Percentiles rank a stretch among this genome's conserved stretches.
Conservation (phyloP, 2,329 filamentous ascomycete genomes). For the Beauveria rudraprayagi region DNA sequence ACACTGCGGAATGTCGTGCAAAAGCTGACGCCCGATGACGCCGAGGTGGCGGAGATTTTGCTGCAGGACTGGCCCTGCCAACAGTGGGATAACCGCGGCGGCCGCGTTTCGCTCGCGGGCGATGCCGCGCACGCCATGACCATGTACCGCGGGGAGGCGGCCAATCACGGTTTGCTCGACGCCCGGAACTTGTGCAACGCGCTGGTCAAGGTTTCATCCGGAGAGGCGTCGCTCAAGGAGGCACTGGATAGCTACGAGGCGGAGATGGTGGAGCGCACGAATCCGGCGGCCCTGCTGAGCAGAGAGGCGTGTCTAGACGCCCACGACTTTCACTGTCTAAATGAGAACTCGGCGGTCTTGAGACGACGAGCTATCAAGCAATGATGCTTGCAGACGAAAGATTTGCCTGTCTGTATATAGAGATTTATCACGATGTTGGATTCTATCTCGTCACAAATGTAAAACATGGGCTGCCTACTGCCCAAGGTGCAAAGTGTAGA, state of each 20-base stretch:
- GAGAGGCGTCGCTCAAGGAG: conserved; percentile 7
- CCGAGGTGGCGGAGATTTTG: conserved; percentile 27
- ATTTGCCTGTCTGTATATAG: no score
- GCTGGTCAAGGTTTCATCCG: conserved; percentile 16
- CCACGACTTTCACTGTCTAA: conserved; percentile 22
- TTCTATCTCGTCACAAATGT: no score
- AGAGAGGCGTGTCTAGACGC: conserved; percentile 26
- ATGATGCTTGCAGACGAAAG: background rate
- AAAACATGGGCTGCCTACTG: no score
- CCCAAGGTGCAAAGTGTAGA: no score
- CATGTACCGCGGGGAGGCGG: conserved; percentile 38
- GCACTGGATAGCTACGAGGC: conserved; percentile 23
- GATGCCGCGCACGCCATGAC: conserved; percentile 54
- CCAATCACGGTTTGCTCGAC: conserved; percentile 34
- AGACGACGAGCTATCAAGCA: background rate
- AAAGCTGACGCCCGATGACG: conserved; percentile 32
- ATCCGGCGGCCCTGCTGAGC: conserved; percentile 23
- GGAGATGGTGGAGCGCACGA: conserved; percentile 23
- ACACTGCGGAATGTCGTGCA: conserved; percentile 35
- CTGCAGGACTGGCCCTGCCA: conserved; percentile 29
- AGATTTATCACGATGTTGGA: no score
- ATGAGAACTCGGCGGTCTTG: conserved; percentile 25
- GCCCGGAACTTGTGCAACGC: conserved; percentile 23
- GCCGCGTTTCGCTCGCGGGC: conserved; percentile 40
- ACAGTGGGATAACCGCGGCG: conserved; percentile 34